These are phyloP conservation scores for Jacaranda copaia DNA, from an alignment of 257 asterid species.

Conservation along the genomic window DNA sequence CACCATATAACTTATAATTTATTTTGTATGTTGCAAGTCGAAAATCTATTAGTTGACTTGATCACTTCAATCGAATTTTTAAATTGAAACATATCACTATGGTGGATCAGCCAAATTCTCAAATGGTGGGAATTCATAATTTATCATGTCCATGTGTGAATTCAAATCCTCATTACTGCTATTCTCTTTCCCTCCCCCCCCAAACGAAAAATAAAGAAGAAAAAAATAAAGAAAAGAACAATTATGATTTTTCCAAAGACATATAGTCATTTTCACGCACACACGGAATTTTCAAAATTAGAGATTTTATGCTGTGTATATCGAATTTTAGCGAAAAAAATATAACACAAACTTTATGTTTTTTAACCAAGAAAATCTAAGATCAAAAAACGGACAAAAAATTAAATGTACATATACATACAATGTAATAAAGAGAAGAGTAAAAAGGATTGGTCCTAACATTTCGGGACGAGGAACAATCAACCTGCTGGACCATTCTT, in stretches of 20 bases:
- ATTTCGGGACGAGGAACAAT: background rate
- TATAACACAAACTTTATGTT: no score
- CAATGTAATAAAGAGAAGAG: background rate
- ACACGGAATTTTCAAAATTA: background rate
- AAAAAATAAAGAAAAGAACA: background rate
- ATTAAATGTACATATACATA: no score
- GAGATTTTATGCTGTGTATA: background rate
- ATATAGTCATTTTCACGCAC: background rate
- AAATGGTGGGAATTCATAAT: constrained; percentile 22
- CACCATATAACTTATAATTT: no score
- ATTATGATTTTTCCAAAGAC: background rate
- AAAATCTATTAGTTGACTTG: no score
- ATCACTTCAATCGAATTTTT: no score
- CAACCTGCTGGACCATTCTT: constrained; percentile 30
- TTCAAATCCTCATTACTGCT: background rate
- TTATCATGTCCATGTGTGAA: background rate
- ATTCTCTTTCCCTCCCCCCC: background rate
- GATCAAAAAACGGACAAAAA: no score
- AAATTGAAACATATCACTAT: no score
- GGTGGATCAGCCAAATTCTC: background rate
- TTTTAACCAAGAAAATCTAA: background rate
- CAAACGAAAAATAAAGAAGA: background rate
- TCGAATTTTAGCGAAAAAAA: no score
- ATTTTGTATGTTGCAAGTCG: no score
- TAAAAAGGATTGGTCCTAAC: constrained; percentile 10